Conservation (phyloP, 1,139 yeast species). For the Geotrichum reessii region DNA sequence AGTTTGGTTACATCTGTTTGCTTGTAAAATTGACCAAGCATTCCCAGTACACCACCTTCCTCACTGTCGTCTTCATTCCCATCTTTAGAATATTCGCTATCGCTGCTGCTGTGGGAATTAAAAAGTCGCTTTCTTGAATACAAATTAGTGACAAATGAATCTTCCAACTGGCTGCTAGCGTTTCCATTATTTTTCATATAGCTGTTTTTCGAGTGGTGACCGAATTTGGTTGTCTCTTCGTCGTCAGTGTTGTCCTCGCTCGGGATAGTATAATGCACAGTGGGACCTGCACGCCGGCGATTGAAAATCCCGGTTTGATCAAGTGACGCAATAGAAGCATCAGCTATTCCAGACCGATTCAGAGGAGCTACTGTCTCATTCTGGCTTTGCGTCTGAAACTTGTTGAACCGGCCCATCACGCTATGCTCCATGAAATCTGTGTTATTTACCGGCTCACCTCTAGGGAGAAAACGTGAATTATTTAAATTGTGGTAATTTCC, state of each 20-base stretch:
- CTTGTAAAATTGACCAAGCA: slow-evolving; percentile 76
- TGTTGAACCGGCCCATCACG: slow-evolving; percentile 30
- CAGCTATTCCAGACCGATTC: slow-evolving; percentile 13
- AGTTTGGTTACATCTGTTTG: slow-evolving; percentile 18
- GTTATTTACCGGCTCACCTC: not conserved
- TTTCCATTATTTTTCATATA: not conserved
- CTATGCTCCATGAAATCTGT: slow-evolving; percentile 28
- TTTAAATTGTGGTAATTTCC: not conserved
- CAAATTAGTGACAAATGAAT: slow-evolving; percentile 11
- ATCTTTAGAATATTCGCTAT: slow-evolving; percentile 26
- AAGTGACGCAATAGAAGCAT: slow-evolving; percentile 2
- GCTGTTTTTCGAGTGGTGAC: not conserved
- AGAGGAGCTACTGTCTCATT: slow-evolving; percentile 13
- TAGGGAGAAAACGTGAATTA: not conserved
- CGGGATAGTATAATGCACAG: slow-evolving; percentile 6
- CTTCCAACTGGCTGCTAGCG: slow-evolving; percentile 3
- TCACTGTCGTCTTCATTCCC: slow-evolving; percentile 35
- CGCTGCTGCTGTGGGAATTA: slow-evolving; percentile 1
- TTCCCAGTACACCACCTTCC: slow-evolving; percentile 69
- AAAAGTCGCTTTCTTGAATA: slow-evolving; percentile 14
- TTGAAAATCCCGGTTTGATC: not conserved
- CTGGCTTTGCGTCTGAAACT: slow-evolving; percentile 16
- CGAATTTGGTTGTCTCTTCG: slow-evolving; percentile 15
- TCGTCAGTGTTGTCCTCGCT: slow-evolving; percentile 16
- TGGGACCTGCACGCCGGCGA: slow-evolving; percentile 1